Conservation (phyloP, 2,329 filamentous ascomycete genomes). For the Aspergillus unguis region DNA sequence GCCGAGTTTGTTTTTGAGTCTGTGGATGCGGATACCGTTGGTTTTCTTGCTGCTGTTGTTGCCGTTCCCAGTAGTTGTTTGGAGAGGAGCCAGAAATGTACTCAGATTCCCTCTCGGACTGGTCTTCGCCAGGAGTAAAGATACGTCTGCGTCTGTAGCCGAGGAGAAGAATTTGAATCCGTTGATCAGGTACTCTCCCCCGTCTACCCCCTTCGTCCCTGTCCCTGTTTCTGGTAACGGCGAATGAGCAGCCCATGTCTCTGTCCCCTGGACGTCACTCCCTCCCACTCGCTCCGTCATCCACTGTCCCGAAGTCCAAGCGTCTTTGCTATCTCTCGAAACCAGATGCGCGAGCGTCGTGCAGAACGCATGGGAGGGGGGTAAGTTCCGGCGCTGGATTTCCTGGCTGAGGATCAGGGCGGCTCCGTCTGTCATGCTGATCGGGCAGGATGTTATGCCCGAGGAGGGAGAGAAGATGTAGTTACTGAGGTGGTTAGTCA, state of each 20-base stretch:
- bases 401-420: conserved; percentile 31
- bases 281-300: conserved; percentile 71
- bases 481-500: background rate
- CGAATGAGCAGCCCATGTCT: conserved; percentile 54
- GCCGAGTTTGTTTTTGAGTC: conserved; percentile 70
- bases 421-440: conserved; percentile 55
- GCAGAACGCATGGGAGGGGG: conserved; percentile 8
- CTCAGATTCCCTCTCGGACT: conserved; percentile 50
- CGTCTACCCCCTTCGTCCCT: background rate
- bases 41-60: conserved; percentile 29
- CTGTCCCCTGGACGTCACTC: conserved; percentile 65
- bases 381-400: conserved; percentile 7
- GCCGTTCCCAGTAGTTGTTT: background rate
- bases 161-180: conserved; percentile 73
- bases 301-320: conserved; percentile 73
- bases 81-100: conserved; percentile 63
- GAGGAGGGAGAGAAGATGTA: conserved; percentile 58
- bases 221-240: background rate
- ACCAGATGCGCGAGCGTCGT: background rate
- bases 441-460: conserved; percentile 62
- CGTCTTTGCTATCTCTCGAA: conserved; percentile 1
- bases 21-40: conserved; percentile 65
- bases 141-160: conserved; percentile 63
- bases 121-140: conserved; percentile 62
- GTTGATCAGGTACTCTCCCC: conserved; percentile 46